These are phyloP conservation scores for Rasamsonia emersonii DNA, from an alignment of 2,329 filamentous ascomycete species.

Conservation along the genomic window DNA sequence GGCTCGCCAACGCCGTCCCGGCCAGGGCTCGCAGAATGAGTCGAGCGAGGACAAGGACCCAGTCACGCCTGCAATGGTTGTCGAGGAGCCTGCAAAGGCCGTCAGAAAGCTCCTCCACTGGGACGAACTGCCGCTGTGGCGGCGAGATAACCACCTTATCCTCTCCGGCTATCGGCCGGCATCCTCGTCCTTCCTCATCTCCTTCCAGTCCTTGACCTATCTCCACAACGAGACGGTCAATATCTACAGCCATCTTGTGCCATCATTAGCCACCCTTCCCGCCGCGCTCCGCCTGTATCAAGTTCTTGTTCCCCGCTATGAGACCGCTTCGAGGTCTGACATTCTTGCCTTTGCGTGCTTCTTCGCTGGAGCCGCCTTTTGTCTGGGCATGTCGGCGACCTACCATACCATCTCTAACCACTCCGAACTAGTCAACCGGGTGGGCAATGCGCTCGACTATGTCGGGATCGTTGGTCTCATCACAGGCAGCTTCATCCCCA, in stretches of 20 bases:
- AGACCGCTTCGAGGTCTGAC: constrained; percentile 53
- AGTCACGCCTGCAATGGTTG: constrained; percentile 16
- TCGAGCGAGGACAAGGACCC: constrained; percentile 10
- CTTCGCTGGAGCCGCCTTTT: constrained; percentile 63
- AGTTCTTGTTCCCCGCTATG: constrained; percentile 57
- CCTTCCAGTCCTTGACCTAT: constrained; percentile 51
- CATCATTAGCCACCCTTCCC: constrained; percentile 51
- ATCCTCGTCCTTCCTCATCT: constrained; percentile 52
- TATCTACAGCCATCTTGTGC: constrained; percentile 64
- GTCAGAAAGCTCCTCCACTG: constrained; percentile 37
- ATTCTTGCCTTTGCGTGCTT: constrained; percentile 69
- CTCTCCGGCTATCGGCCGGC: constrained; percentile 56
- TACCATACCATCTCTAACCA: constrained; percentile 85
- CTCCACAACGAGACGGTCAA: constrained; percentile 64
- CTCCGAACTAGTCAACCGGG: constrained; percentile 63
- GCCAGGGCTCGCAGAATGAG: constrained; percentile 12
- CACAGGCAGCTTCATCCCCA: constrained; percentile 82
- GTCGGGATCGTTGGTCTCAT: constrained; percentile 88
- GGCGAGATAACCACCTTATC: constrained; percentile 62
- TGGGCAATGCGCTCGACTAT: constrained; percentile 92
- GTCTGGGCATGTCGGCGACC: constrained; percentile 71
- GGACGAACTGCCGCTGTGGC: constrained; percentile 46
- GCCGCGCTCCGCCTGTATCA: constrained; percentile 47
- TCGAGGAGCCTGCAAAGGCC: constrained; percentile 20
- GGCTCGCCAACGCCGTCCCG: constrained; percentile 23